Conservation (phyloP, 1,139 yeast genomes). For the Casaregolazyma suthepensis region DNA sequence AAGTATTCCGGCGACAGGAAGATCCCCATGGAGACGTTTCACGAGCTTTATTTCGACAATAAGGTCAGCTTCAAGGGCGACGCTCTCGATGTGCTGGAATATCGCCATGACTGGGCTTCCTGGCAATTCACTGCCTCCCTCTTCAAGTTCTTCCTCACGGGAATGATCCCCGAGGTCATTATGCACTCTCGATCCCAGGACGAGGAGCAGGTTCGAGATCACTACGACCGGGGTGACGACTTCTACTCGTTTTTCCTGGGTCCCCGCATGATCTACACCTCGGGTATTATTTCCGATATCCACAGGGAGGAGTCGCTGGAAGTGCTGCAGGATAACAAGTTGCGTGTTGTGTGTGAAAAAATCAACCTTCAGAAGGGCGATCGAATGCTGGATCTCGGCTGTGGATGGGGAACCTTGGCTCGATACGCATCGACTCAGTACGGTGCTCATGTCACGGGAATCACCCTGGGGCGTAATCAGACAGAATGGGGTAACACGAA, state of each 20-base stretch:
- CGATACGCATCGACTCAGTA: conserved; percentile 75
- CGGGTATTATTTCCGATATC: conserved; percentile 76
- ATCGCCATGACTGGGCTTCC: conserved; percentile 85
- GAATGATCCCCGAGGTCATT: conserved; percentile 90
- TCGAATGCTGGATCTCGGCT: conserved; percentile 73
- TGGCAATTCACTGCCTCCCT: conserved; percentile 73
- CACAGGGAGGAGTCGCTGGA: conserved; percentile 71
- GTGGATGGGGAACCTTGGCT: conserved; percentile 97
- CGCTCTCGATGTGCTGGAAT: conserved; percentile 75
- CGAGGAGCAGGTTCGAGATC: conserved; percentile 94
- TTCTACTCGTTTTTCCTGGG: conserved; percentile 93
- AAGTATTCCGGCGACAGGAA: conserved; percentile 69
- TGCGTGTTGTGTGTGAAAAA: conserved; percentile 83
- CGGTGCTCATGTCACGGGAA: conserved; percentile 84
- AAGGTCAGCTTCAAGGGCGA: conserved; percentile 88
- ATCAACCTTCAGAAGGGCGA: conserved; percentile 70
- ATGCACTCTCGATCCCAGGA: conserved; percentile 90
- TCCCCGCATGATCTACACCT: conserved; percentile 90
- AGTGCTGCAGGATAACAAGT: conserved; percentile 84
- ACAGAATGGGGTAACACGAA: conserved; percentile 82
- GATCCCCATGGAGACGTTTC: conserved; percentile 92
- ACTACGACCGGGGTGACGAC: conserved; percentile 95
- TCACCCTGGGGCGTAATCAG: conserved; percentile 85
- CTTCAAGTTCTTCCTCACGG: conserved; percentile 75
- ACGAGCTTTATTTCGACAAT: conserved; percentile 75